phyloP scores from a whole-genome alignment of 2,329 filamentous ascomycete species.

The Hypoxylon rubiginosum region DNA sequence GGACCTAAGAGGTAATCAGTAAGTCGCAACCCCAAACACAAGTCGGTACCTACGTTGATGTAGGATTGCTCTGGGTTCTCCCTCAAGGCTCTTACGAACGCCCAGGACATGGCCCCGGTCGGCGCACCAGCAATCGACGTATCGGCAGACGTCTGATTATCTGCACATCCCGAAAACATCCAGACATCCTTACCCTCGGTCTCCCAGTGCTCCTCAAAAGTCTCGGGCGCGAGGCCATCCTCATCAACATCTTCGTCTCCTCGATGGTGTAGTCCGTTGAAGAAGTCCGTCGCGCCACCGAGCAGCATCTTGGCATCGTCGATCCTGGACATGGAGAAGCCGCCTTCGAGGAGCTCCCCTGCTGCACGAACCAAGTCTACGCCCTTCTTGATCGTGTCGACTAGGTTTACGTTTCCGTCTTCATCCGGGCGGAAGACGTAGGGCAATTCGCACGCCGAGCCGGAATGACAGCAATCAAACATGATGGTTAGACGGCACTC shows the following conservation, averaged over 20 bases:
- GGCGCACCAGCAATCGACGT: constrained; percentile 54
- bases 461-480: constrained; percentile 73
- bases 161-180: constrained; percentile 58
- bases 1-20: constrained; percentile 38
- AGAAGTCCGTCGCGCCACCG: constrained; percentile 67
- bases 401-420: constrained; percentile 67
- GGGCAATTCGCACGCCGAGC: constrained; percentile 70
- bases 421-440: constrained; percentile 69
- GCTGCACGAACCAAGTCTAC: constrained; percentile 64
- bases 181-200: constrained; percentile 57
- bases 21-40: background rate
- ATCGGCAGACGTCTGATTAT: constrained; percentile 57
- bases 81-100: constrained; percentile 53
- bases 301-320: constrained; percentile 65
- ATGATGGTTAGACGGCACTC: constrained; percentile 67
- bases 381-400: constrained; percentile 68
- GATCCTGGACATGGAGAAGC: constrained; percentile 60
- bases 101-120: constrained; percentile 58
- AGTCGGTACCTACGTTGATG: constrained; percentile 44
- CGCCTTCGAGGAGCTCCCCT: constrained; percentile 62
- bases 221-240: constrained; percentile 60
- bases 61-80: constrained; percentile 52
- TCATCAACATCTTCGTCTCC: constrained; percentile 57
- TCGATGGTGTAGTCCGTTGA: constrained; percentile 63
- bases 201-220: constrained; percentile 58